Base-by-base conservation (phyloP, 306 rosid species). In the Trifolium fragiferum region DNA sequence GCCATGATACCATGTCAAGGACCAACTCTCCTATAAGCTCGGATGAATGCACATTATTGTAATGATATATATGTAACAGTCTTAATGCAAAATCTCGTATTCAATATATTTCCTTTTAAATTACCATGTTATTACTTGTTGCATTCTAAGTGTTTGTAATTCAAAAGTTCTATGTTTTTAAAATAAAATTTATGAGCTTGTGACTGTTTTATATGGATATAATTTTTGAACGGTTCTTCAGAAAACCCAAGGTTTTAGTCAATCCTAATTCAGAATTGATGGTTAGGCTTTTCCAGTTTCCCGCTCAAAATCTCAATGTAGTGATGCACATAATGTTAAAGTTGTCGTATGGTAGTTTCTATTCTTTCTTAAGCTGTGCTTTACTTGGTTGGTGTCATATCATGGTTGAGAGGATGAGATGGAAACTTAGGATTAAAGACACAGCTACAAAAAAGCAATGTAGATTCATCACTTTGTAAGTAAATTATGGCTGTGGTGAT, bases 1-100 rank as follows among this genome's bases (percentile, higher is more conserved):
- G 58, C 72, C 67, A 47, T 66, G 66, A 66, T 54, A 41, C 70
- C 67, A 55, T 55, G 74, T 66, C 67, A 66, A 76, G 64, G 65
- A 41, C 8, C 21, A 49, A 40, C 67, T 33, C 63, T 38, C 47
- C 58, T 60, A 30, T 60, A 30, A 66, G 43, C 38, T 41, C 38
- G 74, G 66, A 60, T 32, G 66, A 60, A 30, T 60, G 41, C 66
- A 60, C 66, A 60, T 60, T 40, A 60, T 60, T 60, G 66, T 63
- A 27, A 35, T 66, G 37, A 67, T 43, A 55, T 69, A 69, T 69
- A 69, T 69, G 46, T 68, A 68, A 21, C 10, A 10, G 71, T 72
- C 61, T 66, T 63, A 38, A 37, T 78, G 38, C n/a, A 64, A 41
- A 54, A 33, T 30, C 32, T 72, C 30, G 37, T 72, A 47, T 59